A percentile compares a stretch with the other conserved stretches of the same genome.
Evolutionary conservation across 306 rosid genomes (phyloP).

Genomic region (Rubus idaeus): DNA sequence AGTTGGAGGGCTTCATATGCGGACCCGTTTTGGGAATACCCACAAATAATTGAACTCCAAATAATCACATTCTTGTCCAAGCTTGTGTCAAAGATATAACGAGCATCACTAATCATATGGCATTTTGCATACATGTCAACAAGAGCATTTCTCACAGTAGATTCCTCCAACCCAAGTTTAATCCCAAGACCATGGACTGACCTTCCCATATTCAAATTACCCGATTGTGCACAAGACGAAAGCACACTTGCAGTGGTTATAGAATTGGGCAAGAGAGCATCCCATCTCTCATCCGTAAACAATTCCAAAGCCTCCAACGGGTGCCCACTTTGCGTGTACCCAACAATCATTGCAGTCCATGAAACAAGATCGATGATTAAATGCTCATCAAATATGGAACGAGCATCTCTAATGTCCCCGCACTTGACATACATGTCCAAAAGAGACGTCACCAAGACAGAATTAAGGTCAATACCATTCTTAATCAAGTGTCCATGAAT

Average conservation of each 20-base stretch:
- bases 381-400: slow-evolving; percentile 52
- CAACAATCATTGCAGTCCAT: slow-evolving; percentile 86
- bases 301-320: slow-evolving; percentile 51
- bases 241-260: slow-evolving; percentile 63
- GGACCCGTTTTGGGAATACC: slow-evolving; percentile 56
- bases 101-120: slow-evolving; percentile 39
- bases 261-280: slow-evolving; percentile 53
- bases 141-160: slow-evolving; percentile 60
- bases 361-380: slow-evolving; percentile 48
- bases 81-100: slow-evolving; percentile 46
- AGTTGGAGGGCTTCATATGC: slow-evolving; percentile 55
- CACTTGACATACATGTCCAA: slow-evolving; percentile 74
- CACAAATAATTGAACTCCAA: slow-evolving; percentile 81
- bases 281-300: slow-evolving; percentile 43
- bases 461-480: slow-evolving; percentile 40
- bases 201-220: slow-evolving; percentile 44
- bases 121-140: slow-evolving; percentile 76
- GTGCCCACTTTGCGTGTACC: slow-evolving; percentile 59
- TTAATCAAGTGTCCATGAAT: slow-evolving; percentile 60
- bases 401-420: slow-evolving; percentile 59
- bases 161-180: slow-evolving; percentile 48
- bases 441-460: slow-evolving; percentile 48
- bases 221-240: slow-evolving; percentile 64
- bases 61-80: slow-evolving; percentile 48
- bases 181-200: slow-evolving; percentile 52